Conservation (phyloP, 1,139 yeast species). For the Magnusiomyces suaveolens region DNA sequence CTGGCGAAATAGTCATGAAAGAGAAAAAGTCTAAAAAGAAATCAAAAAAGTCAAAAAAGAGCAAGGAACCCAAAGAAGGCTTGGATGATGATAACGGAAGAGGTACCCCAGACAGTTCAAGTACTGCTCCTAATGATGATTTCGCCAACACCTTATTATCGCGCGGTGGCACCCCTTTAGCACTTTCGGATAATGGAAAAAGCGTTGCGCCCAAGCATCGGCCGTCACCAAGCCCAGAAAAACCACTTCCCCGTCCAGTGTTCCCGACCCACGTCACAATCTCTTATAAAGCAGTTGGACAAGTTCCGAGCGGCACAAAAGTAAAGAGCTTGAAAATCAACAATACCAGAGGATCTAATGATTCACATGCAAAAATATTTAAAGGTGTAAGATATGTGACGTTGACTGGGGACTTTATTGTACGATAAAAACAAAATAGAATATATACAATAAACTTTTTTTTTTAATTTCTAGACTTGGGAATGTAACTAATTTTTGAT, state of each 20-base stretch:
- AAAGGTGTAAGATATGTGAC: conserved; percentile 87
- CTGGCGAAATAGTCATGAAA: conserved; percentile 7
- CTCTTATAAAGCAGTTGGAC: conserved; percentile 55
- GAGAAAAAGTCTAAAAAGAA: conserved; percentile 7
- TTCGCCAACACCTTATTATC: not conserved
- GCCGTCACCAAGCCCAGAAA: too few species aligned
- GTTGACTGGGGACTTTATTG: conserved; percentile 49
- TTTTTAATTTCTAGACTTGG: not conserved
- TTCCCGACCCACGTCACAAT: conserved; percentile 48
- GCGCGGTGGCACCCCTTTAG: not conserved
- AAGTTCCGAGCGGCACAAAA: conserved; percentile 64
- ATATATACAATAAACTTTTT: not conserved
- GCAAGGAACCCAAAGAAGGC: conserved; percentile 6
- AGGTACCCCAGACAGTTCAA: too few species aligned
- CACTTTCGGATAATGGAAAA: not conserved
- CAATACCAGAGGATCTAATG: conserved; percentile 50
- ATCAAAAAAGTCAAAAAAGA: not conserved
- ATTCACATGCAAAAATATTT: conserved; percentile 59
- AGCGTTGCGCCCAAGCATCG: too few species aligned
- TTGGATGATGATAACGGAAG: not conserved
- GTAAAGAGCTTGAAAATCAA: conserved; percentile 57
- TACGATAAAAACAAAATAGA: conserved; percentile 30
- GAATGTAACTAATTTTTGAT: not conserved
- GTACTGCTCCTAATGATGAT: not conserved
- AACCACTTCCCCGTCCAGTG: conserved; percentile 17